Evolutionary conservation across 441 rosid genomes (phyloP).

Genomic region (Syzygium malaccense): DNA sequence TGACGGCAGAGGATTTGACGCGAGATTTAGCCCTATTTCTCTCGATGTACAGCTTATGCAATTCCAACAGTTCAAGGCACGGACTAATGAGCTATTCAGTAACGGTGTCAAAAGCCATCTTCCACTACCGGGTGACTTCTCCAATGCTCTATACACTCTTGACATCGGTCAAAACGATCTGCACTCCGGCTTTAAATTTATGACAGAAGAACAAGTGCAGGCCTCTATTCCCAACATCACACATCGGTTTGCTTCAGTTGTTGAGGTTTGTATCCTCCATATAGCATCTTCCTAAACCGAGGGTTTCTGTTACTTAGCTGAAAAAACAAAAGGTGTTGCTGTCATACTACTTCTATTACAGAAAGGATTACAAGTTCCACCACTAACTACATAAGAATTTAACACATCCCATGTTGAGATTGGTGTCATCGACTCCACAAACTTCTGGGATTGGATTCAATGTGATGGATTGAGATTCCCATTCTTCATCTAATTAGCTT

Average conservation of each 20-base stretch:
- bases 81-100: constrained; percentile 11
- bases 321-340: background rate
- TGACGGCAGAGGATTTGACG: background rate
- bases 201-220: constrained; percentile 10
- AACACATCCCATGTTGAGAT: background rate
- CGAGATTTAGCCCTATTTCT: constrained; percentile 20
- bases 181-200: background rate
- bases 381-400: background rate
- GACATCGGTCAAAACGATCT: constrained; percentile 36
- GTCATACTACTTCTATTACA: background rate
- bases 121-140: constrained; percentile 20
- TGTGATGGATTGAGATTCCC: background rate
- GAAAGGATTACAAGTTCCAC: background rate
- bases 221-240: constrained; percentile 22
- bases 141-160: constrained; percentile 24
- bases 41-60: constrained; percentile 30
- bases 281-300: background rate
- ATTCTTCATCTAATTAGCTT: background rate
- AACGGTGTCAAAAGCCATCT: constrained; percentile 16
- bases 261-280: constrained; percentile 8
- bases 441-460: background rate
- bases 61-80: constrained; percentile 25
- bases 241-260: constrained; percentile 10
- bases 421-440: background rate
- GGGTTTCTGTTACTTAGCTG: background rate